phyloP scores from a whole-genome alignment of 352 stramenopile species.

The Phytophthora capsici region DNA sequence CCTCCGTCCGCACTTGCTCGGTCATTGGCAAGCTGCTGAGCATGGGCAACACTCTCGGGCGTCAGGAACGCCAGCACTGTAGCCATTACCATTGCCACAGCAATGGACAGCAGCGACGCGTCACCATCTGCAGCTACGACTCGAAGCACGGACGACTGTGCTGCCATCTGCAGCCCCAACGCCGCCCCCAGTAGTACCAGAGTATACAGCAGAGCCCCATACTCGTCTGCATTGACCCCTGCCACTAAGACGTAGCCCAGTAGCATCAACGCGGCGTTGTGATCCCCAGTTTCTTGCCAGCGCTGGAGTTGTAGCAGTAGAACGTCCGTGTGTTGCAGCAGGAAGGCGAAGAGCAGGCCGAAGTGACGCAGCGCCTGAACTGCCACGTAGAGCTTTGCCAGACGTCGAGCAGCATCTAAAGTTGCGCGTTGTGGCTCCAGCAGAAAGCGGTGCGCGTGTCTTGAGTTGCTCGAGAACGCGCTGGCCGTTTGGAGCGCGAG shows the following conservation, averaged over 20 bases:
- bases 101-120: slow-evolving; percentile 44
- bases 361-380: slow-evolving; percentile 71
- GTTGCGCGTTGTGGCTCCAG: slow-evolving; percentile 24
- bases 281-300: slow-evolving; percentile 15
- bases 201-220: slow-evolving; percentile 68
- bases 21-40: slow-evolving; percentile 42
- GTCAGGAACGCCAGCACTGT: slow-evolving; percentile 41
- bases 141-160: slow-evolving; percentile 16
- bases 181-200: slow-evolving; percentile 52
- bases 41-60: slow-evolving; percentile 30
- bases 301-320: slow-evolving; percentile 56
- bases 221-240: slow-evolving; percentile 64
- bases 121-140: slow-evolving; percentile 29
- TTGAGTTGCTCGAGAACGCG: slow-evolving; percentile 12
- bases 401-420: slow-evolving; percentile 43
- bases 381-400: slow-evolving; percentile 55
- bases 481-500: slow-evolving; percentile 22
- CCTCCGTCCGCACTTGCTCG: slow-evolving; percentile 27
- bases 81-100: slow-evolving; percentile 38
- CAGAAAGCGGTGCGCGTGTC: background rate
- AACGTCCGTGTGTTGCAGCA: slow-evolving; percentile 59
- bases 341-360: slow-evolving; percentile 72
- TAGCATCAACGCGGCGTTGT: slow-evolving; percentile 42
- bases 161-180: slow-evolving; percentile 43
- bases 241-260: slow-evolving; percentile 65